phyloP scores from a whole-genome alignment of 495 filamentous ascomycete genomes.

The Chaetomium fimeti region DNA sequence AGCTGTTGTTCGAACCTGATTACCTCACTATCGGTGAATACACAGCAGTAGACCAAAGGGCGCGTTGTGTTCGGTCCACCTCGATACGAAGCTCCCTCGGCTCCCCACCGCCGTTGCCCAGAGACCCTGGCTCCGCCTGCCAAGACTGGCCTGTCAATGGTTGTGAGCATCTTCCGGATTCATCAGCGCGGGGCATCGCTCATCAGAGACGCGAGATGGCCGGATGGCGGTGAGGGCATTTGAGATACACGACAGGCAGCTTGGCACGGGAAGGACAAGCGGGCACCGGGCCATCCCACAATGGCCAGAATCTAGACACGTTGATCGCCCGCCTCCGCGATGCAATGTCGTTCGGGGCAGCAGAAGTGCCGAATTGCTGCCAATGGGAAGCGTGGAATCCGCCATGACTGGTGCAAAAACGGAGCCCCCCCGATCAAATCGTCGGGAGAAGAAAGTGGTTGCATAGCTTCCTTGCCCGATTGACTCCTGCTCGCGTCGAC shows the following conservation, averaged over 20 bases:
- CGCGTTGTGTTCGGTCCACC: neutral
- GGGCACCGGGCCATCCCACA: neutral
- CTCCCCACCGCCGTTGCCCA: slow-evolving; percentile 22
- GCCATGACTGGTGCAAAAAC: slow-evolving; percentile 1
- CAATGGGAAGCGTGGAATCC: slow-evolving; percentile 13
- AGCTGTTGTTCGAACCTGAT: neutral
- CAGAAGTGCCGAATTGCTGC: slow-evolving; percentile 7
- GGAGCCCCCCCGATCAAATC: neutral
- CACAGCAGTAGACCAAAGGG: neutral
- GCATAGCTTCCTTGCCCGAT: neutral
- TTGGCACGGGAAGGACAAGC: slow-evolving; percentile 6
- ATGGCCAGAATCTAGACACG: slow-evolving; percentile 9
- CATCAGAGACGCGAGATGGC: neutral
- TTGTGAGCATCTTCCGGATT: neutral
- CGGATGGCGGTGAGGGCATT: slow-evolving; percentile 22
- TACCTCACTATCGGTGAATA: too few species aligned
- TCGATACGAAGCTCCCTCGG: slow-evolving; percentile 30
- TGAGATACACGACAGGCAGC: slow-evolving; percentile 13
- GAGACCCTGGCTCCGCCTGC: slow-evolving; percentile 13
- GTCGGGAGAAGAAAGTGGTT: neutral
- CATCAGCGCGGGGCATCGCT: slow-evolving; percentile 6
- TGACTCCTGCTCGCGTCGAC: slow-evolving; percentile 2
- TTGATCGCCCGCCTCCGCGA: slow-evolving; percentile 1
- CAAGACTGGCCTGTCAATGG: slow-evolving; percentile 13
- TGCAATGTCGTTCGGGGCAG: slow-evolving; percentile 8